Conservation (phyloP, 164 flowering plant genomes). For the Sedum album region DNA sequence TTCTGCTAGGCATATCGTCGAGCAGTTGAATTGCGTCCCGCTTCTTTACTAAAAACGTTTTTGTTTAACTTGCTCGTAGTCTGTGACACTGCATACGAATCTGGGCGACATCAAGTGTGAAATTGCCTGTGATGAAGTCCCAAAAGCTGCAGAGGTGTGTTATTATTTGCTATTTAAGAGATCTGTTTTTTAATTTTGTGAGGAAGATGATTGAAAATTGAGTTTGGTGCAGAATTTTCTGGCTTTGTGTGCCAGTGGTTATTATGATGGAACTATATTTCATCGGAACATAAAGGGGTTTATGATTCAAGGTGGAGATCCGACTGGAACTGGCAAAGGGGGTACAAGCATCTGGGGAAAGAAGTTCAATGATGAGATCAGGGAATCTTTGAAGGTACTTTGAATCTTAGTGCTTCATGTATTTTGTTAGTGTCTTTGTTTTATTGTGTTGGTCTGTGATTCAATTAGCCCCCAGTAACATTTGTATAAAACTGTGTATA, state of each 20-base stretch:
- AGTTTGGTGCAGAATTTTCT: slow-evolving; percentile 61
- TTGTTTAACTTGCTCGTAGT: background rate
- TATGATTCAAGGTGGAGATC: slow-evolving; percentile 99
- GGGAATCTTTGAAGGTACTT: slow-evolving; percentile 90
- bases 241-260: slow-evolving; percentile 95
- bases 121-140: slow-evolving; percentile 8
- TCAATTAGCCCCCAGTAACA: no score
- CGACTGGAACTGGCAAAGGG: slow-evolving; percentile 95
- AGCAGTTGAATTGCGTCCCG: background rate
- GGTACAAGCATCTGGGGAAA: slow-evolving; percentile 98
- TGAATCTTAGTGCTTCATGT: background rate
- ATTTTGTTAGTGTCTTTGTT: background rate
- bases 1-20: background rate
- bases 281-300: slow-evolving; percentile 87
- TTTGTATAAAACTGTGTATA: no score
- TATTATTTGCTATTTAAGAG: background rate
- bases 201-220: background rate
- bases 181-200: background rate
- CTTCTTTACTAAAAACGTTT: no score
- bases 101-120: slow-evolving; percentile 10
- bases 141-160: slow-evolving; percentile 6
- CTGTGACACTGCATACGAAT: slow-evolving; percentile 9
- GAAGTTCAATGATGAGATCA: slow-evolving; percentile 91
- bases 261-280: slow-evolving; percentile 88
- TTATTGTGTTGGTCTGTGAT: background rate